Evolutionary conservation across 306 rosid species (phyloP), one percentile per base, ranked within the genome.

Genomic region (Lathyrus aphaca): DNA sequence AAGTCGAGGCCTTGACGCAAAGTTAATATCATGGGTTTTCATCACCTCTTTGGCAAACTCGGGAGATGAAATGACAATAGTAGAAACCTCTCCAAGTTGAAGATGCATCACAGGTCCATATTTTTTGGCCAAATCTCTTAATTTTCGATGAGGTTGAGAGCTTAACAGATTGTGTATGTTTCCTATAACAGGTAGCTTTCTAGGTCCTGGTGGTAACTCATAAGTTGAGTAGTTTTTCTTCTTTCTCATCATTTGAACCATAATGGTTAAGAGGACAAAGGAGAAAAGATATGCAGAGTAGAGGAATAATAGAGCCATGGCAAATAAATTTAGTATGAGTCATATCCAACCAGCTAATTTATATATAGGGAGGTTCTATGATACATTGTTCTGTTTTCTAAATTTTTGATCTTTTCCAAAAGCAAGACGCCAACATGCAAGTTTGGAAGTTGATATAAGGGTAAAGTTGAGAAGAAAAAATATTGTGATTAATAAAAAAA

Each of bases 91-190:
- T 16, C 82, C 87, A 1, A 86, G 85, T 71, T 55, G 79, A 12
- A 82, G 62, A 56, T 77, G 68, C 80, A 80, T 82, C n/a, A 85
- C 2, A 9, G 81, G 74, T 70, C 85, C 85, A 69, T 85, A 74
- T 74, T 15, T 53, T 62, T 3, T 66, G 48, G 85, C 75, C 63
- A 82, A 7, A 30, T 77, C 82, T 71, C 83, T 69, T 29, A 79
- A 44, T 48, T 66, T 35, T 10, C 32, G 38, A 68, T 85, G 71
- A 56, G 83, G 57, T 3, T 19, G 66, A 59, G 75, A 40, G 38
- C n/a, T 10, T 35, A 64, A 0, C 0, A 64, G 46, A 45, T 71
- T 19, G 60, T 29, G 16, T 61, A 76, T 51, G 10, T 76, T 76
- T 30, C 80, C 80, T 18, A 84, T 32, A 2, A 81, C 1, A 10